These are phyloP conservation scores for Salvia splendens DNA, from an alignment of 257 asterid genomes.

Conservation along the genomic window DNA sequence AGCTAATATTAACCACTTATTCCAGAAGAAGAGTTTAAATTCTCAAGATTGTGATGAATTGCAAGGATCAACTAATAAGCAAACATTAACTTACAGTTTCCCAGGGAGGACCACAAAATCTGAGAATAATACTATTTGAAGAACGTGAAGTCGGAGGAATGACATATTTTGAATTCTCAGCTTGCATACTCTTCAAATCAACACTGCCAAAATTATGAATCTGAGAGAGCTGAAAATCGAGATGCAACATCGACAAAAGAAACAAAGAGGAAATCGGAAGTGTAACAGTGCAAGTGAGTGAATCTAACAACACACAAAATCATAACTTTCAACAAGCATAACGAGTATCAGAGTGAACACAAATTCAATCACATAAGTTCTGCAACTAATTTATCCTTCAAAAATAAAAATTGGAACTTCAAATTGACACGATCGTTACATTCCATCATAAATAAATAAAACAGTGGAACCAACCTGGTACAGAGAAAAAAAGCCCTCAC, in stretches of 20 bases:
- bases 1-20: not conserved
- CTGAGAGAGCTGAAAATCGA: slow-evolving; percentile 47
- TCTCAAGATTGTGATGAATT: not conserved
- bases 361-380: not conserved
- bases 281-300: slow-evolving; percentile 23
- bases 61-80: slow-evolving; percentile 4
- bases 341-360: not conserved
- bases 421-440: not conserved
- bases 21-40: not conserved
- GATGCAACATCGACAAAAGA: slow-evolving; percentile 32
- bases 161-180: slow-evolving; percentile 64
- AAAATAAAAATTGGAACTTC: not conserved
- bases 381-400: not conserved
- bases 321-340: slow-evolving; percentile 3
- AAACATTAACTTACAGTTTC: slow-evolving; percentile 54
- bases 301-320: slow-evolving; percentile 30
- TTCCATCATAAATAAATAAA: not conserved
- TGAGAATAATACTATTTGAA: slow-evolving; percentile 80
- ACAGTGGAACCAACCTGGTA: slow-evolving; percentile 68
- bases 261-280: slow-evolving; percentile 29
- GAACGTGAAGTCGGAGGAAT: slow-evolving; percentile 79
- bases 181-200: slow-evolving; percentile 91
- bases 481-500: slow-evolving; percentile 80
- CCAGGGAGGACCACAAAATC: slow-evolving; percentile 53
- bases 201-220: slow-evolving; percentile 74